Conservation (phyloP, 768 basidiomycete genomes). For the Fistulinella prunicolor region DNA sequence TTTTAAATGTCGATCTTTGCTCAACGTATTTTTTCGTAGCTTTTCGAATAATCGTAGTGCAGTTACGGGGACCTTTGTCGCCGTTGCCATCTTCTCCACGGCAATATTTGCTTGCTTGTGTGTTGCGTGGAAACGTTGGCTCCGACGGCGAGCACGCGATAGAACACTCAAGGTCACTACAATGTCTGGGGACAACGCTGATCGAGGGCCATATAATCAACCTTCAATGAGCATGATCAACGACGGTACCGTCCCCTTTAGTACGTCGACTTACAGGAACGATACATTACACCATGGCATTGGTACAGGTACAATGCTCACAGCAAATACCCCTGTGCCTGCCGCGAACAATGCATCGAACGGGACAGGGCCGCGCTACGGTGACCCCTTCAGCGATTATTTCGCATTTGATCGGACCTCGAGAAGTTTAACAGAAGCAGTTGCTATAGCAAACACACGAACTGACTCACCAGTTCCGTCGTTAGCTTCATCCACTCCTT, state of each 20-base stretch:
- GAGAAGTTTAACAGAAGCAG: conserved; percentile 12
- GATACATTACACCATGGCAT: background rate
- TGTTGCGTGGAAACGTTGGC: conserved; percentile 38
- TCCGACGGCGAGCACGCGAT: conserved; percentile 36
- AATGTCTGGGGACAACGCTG: conserved; percentile 29
- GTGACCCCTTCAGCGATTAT: conserved; percentile 1
- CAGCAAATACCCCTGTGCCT: background rate
- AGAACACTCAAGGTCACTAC: conserved; percentile 39
- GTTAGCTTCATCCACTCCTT: conserved; percentile 45
- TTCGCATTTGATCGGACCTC: conserved; percentile 11
- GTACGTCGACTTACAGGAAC: conserved; percentile 1
- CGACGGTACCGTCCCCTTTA: conserved; percentile 10
- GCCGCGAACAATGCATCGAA: no score
- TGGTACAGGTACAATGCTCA: background rate
- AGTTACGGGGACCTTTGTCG: conserved; percentile 72
- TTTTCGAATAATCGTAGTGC: conserved; percentile 68
- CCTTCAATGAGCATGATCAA: conserved; percentile 5
- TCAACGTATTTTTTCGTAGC: conserved; percentile 30
- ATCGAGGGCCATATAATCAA: no score
- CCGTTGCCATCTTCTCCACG: conserved; percentile 54
- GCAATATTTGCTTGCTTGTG: conserved; percentile 43
- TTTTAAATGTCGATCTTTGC: background rate
- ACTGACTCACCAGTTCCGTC: conserved; percentile 19
- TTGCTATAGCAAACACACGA: conserved; percentile 22
- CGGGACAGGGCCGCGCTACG: background rate